phyloP scores from a whole-genome alignment of 371 early-diverging fungal genomes.

The Lichtheimia corymbifera region DNA sequence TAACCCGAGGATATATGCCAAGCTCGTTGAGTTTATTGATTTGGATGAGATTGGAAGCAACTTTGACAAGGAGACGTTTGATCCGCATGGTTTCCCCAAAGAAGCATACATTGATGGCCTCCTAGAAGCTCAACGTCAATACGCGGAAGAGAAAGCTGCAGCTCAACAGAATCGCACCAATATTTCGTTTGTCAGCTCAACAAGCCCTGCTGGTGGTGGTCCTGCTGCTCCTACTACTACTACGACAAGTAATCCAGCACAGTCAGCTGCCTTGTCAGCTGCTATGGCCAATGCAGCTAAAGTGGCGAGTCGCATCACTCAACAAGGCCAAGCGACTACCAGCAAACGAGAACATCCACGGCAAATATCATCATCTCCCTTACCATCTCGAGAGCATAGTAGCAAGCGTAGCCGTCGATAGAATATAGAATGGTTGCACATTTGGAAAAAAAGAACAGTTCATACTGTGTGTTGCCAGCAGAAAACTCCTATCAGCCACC shows the following conservation, averaged over 20 bases:
- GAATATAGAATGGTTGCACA: too few species aligned
- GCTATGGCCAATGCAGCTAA: constrained; percentile 47
- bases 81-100: constrained; percentile 54
- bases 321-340: neutral
- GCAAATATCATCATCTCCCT: too few species aligned
- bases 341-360: too few species aligned
- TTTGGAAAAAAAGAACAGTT: too few species aligned
- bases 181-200: constrained; percentile 26
- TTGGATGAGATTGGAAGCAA: constrained; percentile 77
- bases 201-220: neutral
- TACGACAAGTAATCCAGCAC: constrained; percentile 7
- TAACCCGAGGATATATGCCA: constrained; percentile 80
- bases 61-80: constrained; percentile 53
- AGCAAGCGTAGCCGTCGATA: too few species aligned
- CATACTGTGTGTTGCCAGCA: too few species aligned
- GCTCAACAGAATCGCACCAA: constrained; percentile 34
- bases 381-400: too few species aligned
- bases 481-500: too few species aligned
- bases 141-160: constrained; percentile 41
- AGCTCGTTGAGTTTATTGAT: constrained; percentile 73
- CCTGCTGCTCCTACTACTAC: neutral
- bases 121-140: constrained; percentile 37
- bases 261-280: constrained; percentile 33
- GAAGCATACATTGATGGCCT: constrained; percentile 59
- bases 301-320: constrained; percentile 37